phyloP scores from a whole-genome alignment of 2,329 filamentous ascomycete species.

The Ophiocordyceps camponoti-leonardi region DNA sequence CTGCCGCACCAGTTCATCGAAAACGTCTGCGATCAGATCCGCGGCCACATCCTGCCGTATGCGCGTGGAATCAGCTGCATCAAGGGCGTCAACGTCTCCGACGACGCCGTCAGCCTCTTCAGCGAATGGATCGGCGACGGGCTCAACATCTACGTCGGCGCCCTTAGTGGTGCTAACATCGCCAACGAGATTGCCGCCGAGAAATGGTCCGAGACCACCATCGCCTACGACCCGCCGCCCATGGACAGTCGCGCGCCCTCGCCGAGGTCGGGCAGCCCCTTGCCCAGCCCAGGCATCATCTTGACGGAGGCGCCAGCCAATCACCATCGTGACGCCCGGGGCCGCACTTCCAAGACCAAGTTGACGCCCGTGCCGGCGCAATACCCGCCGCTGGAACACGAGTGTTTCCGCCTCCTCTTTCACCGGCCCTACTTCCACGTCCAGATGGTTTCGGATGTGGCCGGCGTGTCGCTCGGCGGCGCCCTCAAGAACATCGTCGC shows the following conservation, averaged over 20 bases:
- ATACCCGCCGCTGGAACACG: conserved; percentile 75
- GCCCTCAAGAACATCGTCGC: conserved; percentile 96
- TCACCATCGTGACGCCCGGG: conserved; percentile 52
- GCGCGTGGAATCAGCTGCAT: conserved; percentile 93
- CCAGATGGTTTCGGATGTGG: conserved; percentile 85
- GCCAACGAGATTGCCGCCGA: conserved; percentile 86
- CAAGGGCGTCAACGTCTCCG: conserved; percentile 88
- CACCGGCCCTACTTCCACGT: conserved; percentile 97
- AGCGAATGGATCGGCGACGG: conserved; percentile 86
- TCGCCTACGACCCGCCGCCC: conserved; percentile 84
- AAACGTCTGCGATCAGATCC: conserved; percentile 66
- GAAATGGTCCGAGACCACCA: conserved; percentile 94
- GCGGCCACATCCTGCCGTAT: conserved; percentile 79
- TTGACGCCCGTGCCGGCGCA: conserved; percentile 63
- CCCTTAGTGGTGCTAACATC: conserved; percentile 90
- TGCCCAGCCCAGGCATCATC: conserved; percentile 25
- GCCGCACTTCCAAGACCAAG: conserved; percentile 48
- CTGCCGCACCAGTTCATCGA: conserved; percentile 91
- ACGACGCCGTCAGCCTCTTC: conserved; percentile 75
- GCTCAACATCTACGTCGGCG: conserved; percentile 90
- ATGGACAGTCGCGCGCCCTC: conserved; percentile 65
- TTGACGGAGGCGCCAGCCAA: conserved; percentile 36
- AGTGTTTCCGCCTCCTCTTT: conserved; percentile 71
- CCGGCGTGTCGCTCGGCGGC: conserved; percentile 84
- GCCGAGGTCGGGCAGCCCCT: conserved; percentile 27